phyloP scores from a whole-genome alignment of 257 asterid species.

The Nicotiana knightiana region DNA sequence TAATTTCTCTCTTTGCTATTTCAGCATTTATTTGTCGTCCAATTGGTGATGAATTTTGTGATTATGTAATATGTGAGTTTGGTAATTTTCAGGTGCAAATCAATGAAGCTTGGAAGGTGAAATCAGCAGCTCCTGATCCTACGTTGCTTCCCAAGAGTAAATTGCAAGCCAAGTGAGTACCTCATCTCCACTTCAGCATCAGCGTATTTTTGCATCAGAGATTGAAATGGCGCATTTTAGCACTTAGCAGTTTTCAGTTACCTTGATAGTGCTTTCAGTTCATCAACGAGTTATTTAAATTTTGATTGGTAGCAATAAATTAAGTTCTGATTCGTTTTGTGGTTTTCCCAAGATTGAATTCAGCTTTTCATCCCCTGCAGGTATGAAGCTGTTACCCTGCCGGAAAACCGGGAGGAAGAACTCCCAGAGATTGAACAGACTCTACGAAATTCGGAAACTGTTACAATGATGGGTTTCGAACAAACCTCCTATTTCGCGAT shows the following conservation, averaged over 20 bases:
- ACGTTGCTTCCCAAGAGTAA: conserved; percentile 64
- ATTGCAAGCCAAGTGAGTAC: conserved; percentile 70
- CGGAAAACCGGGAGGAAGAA: conserved; percentile 51
- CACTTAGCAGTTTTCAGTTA: neutral
- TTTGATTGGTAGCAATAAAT: neutral
- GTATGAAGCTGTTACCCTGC: conserved; percentile 53
- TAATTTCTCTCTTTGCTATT: neutral
- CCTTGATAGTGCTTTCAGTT: neutral
- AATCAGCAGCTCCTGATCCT: conserved; percentile 48
- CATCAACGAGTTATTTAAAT: neutral
- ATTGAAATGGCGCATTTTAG: neutral
- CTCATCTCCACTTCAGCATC: neutral
- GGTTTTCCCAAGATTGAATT: neutral
- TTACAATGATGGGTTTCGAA: conserved; percentile 50
- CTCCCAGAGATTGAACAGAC: conserved; percentile 51
- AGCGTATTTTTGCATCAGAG: neutral
- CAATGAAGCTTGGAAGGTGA: conserved; percentile 89
- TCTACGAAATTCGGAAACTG: conserved; percentile 33
- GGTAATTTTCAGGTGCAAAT: conserved; percentile 58
- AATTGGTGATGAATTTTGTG: neutral
- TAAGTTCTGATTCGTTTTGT: neutral
- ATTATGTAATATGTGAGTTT: neutral
- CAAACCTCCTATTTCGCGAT: conserved; percentile 52
- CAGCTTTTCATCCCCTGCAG: conserved; percentile 29
- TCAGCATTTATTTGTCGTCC: neutral